phyloP scores from a whole-genome alignment of 371 early-diverging fungal species.

The Nematocida displodere region DNA sequence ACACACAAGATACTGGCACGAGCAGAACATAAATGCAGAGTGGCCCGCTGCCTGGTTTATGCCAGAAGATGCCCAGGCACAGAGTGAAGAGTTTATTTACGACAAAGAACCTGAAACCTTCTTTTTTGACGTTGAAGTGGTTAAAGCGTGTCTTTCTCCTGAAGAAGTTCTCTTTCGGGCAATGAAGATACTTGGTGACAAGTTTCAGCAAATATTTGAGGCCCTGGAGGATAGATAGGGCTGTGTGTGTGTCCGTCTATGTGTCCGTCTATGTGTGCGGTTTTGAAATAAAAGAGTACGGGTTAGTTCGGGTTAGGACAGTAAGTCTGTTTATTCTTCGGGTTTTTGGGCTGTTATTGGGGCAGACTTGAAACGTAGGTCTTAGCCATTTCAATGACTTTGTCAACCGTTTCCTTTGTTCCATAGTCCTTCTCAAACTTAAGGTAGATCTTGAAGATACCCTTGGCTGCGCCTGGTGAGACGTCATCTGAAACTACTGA shows the following conservation, averaged over 20 bases:
- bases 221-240: conserved; percentile 17
- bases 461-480: background rate
- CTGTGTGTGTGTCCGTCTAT: too few relatives aligned
- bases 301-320: too few relatives aligned
- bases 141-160: conserved; percentile 59
- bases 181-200: conserved; percentile 55
- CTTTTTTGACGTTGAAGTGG: conserved; percentile 62
- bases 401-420: conserved; percentile 9
- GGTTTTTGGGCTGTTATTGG: background rate
- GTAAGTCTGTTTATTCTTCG: too few relatives aligned
- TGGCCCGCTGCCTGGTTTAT: conserved; percentile 56
- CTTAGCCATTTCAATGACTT: conserved; percentile 37
- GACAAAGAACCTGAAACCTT: conserved; percentile 37
- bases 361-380: conserved; percentile 16
- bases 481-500: background rate
- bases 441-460: conserved; percentile 38
- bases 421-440: conserved; percentile 48
- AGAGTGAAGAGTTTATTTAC: conserved; percentile 7
- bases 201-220: conserved; percentile 21
- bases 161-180: conserved; percentile 54
- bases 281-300: background rate
- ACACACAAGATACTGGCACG: conserved; percentile 87
- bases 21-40: conserved; percentile 69
- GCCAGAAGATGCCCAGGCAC: conserved; percentile 20
- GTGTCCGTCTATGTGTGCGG: too few relatives aligned